Evolutionary conservation across 345 rosid species (phyloP).

Genomic region (Toxicodendron radicans): DNA sequence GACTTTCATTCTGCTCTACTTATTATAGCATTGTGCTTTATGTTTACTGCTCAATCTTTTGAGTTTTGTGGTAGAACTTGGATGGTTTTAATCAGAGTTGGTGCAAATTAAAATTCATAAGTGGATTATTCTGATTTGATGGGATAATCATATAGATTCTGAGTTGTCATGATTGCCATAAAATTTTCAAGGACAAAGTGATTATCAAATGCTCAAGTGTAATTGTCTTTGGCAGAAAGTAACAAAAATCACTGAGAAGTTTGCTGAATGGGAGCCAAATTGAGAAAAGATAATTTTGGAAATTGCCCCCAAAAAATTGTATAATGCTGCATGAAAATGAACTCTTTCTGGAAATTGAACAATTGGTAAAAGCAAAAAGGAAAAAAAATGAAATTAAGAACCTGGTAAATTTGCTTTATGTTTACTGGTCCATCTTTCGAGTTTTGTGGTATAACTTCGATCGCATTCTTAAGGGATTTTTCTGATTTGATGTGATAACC

Average conservation of each 20-base stretch:
- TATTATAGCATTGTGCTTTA: constrained; percentile 6
- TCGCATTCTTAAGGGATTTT: too few relatives aligned
- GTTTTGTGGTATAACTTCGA: too few relatives aligned
- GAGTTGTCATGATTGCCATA: neutral
- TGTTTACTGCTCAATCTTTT: neutral
- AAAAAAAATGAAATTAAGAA: neutral
- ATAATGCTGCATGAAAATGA: constrained; percentile 1
- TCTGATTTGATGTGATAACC: too few relatives aligned
- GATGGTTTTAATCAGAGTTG: neutral
- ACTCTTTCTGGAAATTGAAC: neutral
- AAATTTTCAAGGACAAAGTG: neutral
- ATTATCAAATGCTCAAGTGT: neutral
- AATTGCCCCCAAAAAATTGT: too few relatives aligned
- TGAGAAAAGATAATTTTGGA: too few relatives aligned
- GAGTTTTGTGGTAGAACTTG: constrained; percentile 1
- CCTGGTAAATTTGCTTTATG: neutral
- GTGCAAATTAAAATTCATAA: neutral
- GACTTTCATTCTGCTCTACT: constrained; percentile 19
- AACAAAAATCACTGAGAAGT: neutral
- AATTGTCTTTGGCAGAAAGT: neutral
- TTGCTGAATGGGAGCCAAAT: too few relatives aligned
- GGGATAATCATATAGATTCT: too few relatives aligned
- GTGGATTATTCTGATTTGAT: constrained; percentile 2
- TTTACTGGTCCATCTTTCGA: neutral
- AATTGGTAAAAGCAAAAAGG: neutral